Base-by-base conservation (phyloP, 2,329 filamentous ascomycete species). In the Huntiella abstrusa region DNA sequence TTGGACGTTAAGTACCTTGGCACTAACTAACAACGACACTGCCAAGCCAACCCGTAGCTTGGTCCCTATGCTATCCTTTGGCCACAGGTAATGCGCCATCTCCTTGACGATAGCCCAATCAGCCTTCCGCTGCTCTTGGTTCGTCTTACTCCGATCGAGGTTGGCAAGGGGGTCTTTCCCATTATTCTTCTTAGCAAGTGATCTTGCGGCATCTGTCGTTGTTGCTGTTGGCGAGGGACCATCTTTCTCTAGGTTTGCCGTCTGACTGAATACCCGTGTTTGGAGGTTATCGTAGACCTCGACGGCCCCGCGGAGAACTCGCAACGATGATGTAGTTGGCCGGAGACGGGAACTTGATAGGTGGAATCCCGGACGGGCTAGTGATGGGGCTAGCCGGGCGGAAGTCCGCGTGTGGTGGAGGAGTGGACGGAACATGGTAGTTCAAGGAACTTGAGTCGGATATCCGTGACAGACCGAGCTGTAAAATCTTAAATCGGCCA, bases 51-150 rank as follows among this genome's bases (percentile, higher is more conserved):
- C 91, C 52, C 91, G 78, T 52, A 87, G 64, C 59, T 92, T 84
- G 3, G 86, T 92, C 38, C 59, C 58, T 41, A 60, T 52, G 47
- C 78, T 78, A 60, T 87, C 77, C 66, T 91, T 93, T 16, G 91
- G 91, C 91, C 91, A 98, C 16, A 98, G 67, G 61, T 98, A 98
- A 51, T 79, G 79, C 50, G 81, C 79, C 88, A 98, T 96, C 61
- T 98, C 88, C 64, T 83, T 92, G 70, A 98, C 91, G 54, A 98
- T 98, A 41, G 87, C 87, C 88, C 88, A 95, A 58, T 98, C 91
- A 6, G 87, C 88, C 64, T 87, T 92, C 55, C 91, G 77, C 69
- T 98, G 92, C 63, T 95, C 84, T 55, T 87, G 77, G 15, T 77
- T 79, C 43, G 75, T 77, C 57, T 75, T 78, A 54, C 64, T 64